Conservation (phyloP, 2,329 filamentous ascomycete genomes). For the Phialophora tarda region DNA sequence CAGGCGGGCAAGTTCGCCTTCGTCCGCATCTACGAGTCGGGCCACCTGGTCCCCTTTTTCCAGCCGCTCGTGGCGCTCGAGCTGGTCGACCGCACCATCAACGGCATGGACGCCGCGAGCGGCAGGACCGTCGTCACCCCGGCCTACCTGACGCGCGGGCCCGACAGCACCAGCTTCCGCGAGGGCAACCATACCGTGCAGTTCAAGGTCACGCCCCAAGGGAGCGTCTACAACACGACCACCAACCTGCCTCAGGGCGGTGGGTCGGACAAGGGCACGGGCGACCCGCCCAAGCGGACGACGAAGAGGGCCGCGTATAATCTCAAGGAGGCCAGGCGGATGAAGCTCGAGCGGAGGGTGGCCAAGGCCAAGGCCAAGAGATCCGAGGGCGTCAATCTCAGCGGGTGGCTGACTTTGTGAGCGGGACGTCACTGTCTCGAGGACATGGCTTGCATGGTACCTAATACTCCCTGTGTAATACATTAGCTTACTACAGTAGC, state of each 20-base stretch:
- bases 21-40: conserved; percentile 48
- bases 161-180: conserved; percentile 55
- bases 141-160: conserved; percentile 59
- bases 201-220: conserved; percentile 31
- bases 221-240: conserved; percentile 34
- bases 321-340: conserved; percentile 15
- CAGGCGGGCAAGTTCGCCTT: conserved; percentile 54
- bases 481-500: too few relatives aligned
- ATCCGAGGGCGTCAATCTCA: background rate
- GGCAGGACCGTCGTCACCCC: conserved; percentile 52
- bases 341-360: conserved; percentile 3
- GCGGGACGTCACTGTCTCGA: background rate
- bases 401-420: background rate
- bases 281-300: background rate
- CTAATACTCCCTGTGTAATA: too few relatives aligned
- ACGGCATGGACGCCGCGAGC: conserved; percentile 60
- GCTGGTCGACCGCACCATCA: conserved; percentile 65
- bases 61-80: conserved; percentile 66
- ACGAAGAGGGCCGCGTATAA: conserved; percentile 19
- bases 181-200: conserved; percentile 40
- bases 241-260: conserved; percentile 34
- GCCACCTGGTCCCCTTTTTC: conserved; percentile 48
- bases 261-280: background rate
- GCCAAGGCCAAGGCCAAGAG: background rate
- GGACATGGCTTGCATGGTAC: too few relatives aligned